Evolutionary conservation across 2,329 filamentous ascomycete species (phyloP), one percentile per base, ranked within the genome.

Genomic region (Pestalotiopsis sp.): DNA sequence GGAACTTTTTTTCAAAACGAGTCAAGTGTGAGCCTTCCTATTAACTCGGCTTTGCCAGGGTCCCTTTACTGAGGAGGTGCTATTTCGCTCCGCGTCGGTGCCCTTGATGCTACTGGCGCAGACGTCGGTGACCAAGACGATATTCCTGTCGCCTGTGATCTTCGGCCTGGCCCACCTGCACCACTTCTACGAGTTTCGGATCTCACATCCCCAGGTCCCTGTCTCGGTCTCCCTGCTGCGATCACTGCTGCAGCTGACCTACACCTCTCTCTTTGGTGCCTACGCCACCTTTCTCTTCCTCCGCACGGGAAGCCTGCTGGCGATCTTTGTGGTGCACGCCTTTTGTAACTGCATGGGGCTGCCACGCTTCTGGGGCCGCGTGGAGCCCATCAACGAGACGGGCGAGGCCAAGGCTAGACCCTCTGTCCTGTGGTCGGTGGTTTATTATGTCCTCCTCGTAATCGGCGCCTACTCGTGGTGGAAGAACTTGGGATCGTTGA

Each of bases 331-430:
- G 23, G 91, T 93, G 4, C 96, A 99, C 77, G 87, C 89, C 11
- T 96, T 98, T 77, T 99, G 96, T 83, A 99, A 99, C 78, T 92
- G 88, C 83, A 93, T 95, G 87, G 96, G 96, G 7, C 83, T 98
- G 64, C 96, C 96, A 25, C 88, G 94, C 6, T 82, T 98, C 69
- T 97, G 93, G 90, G 95, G 96, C 0, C 84, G 88, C 9, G 88
- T 98, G 3, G 88, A 91, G 74, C 87, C 83, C 64, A n/a, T 74
- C 68, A 41, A 74, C 60, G 73, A 56, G 72, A 64, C 38, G 74
- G 73, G 13, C 58, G 56, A 67, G 72, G 58, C 68, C 75, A 74
- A 71, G 20, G 70, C 68, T 63, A 39, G 70, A 70, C 52, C 75
- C 85, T 74, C 81, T 80, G 25, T 75, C 87, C 38, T 78, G 52